phyloP scores from a whole-genome alignment of 2,329 filamentous ascomycete genomes.

The Cladosporium sp. region DNA sequence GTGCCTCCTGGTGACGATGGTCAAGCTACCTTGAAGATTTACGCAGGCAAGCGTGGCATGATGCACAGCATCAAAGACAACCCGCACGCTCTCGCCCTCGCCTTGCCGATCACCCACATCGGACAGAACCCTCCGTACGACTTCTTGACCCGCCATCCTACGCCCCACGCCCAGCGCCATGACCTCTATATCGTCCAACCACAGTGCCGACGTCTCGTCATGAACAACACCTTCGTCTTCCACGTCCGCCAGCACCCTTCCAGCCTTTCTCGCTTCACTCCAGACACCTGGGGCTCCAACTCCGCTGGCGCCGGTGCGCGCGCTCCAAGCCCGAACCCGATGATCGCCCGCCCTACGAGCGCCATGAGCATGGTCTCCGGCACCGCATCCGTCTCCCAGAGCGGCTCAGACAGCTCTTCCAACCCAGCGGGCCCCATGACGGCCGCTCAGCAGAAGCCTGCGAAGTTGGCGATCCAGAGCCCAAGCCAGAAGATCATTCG shows the following conservation, averaged over 20 bases:
- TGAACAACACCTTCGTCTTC: conserved; percentile 98
- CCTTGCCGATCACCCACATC: conserved; percentile 81
- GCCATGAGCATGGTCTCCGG: conserved; percentile 57
- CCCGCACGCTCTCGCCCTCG: conserved; percentile 81
- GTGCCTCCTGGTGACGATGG: conserved; percentile 88
- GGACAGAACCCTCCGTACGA: conserved; percentile 93
- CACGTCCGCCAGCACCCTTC: conserved; percentile 88
- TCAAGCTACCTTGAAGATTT: conserved; percentile 79
- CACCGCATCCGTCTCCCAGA: conserved; percentile 44
- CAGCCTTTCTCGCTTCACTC: conserved; percentile 40
- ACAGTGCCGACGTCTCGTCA: conserved; percentile 77
- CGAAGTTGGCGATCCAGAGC: conserved; percentile 90
- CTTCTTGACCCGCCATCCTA: conserved; percentile 87
- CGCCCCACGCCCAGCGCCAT: conserved; percentile 92
- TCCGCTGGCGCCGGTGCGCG: conserved; percentile 29
- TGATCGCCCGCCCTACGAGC: conserved; percentile 48
- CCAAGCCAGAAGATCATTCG: conserved; percentile 91
- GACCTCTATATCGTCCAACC: conserved; percentile 96
- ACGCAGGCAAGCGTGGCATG: conserved; percentile 85
- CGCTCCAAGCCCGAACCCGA: conserved; percentile 45
- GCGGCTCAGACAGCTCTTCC: conserved; percentile 48
- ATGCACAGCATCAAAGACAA: conserved; percentile 99
- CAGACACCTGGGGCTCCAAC: conserved; percentile 33
- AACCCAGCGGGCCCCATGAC: conserved; percentile 48
- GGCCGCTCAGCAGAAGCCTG: conserved; percentile 64